A percentile compares a stretch with the other conserved stretches of the same genome.
Conservation (phyloP, 192 early-diverging fungal species). For the Allomyces arbusculus region DNA sequence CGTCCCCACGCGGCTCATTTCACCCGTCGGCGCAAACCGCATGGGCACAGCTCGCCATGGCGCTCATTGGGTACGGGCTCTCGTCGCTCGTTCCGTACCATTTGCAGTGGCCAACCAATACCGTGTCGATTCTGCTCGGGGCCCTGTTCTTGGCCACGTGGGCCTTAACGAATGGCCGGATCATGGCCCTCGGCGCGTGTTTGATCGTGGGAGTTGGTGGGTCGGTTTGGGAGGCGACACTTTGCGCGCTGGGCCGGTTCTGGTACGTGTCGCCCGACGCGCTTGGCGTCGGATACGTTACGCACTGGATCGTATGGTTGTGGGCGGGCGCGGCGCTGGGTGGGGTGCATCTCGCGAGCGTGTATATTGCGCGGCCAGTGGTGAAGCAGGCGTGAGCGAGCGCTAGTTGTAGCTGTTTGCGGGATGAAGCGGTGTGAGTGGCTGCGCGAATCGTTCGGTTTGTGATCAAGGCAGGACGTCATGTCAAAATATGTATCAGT, state of each 20-base stretch:
- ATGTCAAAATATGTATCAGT: too few species aligned
- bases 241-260: not conserved
- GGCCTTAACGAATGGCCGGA: not conserved
- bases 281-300: not conserved
- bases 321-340: not conserved
- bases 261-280: not conserved
- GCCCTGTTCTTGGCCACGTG: not conserved
- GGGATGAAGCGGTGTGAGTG: too few species aligned
- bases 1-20: not conserved
- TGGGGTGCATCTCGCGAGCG: not conserved
- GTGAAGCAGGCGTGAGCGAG: too few species aligned
- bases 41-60: not conserved
- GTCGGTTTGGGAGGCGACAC: not conserved
- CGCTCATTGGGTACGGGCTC: not conserved
- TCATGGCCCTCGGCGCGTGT: not conserved
- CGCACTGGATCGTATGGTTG: not conserved
- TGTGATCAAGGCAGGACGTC: too few species aligned
- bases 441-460: too few species aligned
- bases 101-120: not conserved
- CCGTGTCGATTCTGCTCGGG: not conserved
- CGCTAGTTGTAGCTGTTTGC: too few species aligned
- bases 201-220: not conserved
- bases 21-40: not conserved
- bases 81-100: not conserved
- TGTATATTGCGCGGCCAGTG: too few species aligned